Evolutionary conservation across 2,329 filamentous ascomycete genomes (phyloP).

Genomic region (Colletotrichum horii): DNA sequence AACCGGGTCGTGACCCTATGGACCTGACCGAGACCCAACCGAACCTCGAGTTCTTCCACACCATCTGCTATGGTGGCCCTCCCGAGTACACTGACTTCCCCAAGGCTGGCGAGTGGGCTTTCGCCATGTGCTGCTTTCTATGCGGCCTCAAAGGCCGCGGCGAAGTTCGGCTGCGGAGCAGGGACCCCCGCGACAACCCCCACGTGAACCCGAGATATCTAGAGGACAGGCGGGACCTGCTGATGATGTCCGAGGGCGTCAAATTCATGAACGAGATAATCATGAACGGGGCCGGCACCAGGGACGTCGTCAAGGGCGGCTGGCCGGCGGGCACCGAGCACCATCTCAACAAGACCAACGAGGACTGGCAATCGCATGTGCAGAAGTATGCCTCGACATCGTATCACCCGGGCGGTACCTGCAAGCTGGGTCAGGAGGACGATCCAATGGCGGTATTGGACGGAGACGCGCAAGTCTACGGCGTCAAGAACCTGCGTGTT

Average conservation of each 20-base stretch:
- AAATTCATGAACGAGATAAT: not conserved
- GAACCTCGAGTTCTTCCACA: not conserved
- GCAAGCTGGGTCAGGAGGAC: not conserved
- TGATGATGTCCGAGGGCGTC: not conserved
- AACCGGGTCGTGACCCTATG: not conserved
- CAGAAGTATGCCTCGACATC: not conserved
- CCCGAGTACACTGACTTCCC: not conserved
- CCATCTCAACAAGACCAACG: conserved; percentile 48
- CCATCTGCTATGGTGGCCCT: not conserved
- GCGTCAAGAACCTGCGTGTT: not conserved
- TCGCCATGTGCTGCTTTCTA: not conserved
- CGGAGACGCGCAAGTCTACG: not conserved
- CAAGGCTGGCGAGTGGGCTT: not conserved
- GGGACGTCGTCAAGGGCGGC: not conserved
- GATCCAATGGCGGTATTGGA: not conserved
- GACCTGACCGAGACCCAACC: not conserved
- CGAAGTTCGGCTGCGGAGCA: not conserved
- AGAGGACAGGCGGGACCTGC: not conserved
- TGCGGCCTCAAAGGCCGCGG: not conserved
- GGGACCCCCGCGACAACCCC: not conserved
- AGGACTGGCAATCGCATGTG: conserved; percentile 37
- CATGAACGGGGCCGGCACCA: not conserved
- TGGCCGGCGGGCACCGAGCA: conserved; percentile 31
- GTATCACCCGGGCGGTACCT: not conserved
- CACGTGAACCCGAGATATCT: not conserved